phyloP scores from a whole-genome alignment of 2,329 filamentous ascomycete genomes.

The Aspergillus proliferans region DNA sequence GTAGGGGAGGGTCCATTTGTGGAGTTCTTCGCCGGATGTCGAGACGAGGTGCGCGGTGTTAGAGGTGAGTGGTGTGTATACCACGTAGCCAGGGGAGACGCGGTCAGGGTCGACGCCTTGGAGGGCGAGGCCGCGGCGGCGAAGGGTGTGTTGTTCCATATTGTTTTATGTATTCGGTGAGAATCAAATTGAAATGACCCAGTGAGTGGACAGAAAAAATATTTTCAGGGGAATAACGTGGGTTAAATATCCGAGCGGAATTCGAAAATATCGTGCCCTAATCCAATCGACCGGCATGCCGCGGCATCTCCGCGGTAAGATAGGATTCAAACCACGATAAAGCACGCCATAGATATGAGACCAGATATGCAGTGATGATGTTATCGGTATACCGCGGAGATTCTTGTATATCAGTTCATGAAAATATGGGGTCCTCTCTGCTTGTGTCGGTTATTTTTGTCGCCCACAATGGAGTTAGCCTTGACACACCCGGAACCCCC shows the following conservation, averaged over 20 bases:
- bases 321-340: constrained; percentile 5
- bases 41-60: background rate
- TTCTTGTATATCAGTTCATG: background rate
- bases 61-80: constrained; percentile 18
- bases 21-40: constrained; percentile 25
- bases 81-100: constrained; percentile 37
- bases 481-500: background rate
- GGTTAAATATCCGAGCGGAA: background rate
- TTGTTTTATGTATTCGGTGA: background rate
- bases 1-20: constrained; percentile 39
- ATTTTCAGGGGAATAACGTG: background rate
- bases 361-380: constrained; percentile 13
- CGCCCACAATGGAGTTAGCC: background rate
- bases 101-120: constrained; percentile 32
- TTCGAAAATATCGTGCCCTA: background rate
- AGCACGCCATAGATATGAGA: constrained; percentile 11
- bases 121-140: constrained; percentile 38
- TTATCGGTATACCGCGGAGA: constrained; percentile 9
- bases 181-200: background rate
- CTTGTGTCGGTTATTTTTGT: background rate
- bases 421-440: background rate
- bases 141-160: constrained; percentile 42
- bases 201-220: background rate
- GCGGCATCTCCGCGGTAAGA: constrained; percentile 18
- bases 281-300: constrained; percentile 14